Evolutionary conservation across 1,139 yeast species (phyloP).

Genomic region (Kluyveromyces sp.): DNA sequence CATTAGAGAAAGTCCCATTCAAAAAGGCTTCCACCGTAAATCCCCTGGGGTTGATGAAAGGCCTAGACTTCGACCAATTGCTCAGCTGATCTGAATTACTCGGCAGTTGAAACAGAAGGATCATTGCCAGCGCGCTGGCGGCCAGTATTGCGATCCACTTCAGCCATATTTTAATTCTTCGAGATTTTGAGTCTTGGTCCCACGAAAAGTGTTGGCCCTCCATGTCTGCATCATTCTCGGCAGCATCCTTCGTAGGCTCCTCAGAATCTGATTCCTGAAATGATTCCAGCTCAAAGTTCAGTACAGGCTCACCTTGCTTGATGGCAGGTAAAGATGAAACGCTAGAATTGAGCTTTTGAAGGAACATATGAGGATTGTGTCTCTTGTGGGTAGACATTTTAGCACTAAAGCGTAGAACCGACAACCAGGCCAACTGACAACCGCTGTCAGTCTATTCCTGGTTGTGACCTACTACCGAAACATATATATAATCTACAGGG

Average conservation of each 20-base stretch:
- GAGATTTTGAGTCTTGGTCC: neutral
- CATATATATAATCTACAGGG: too few species aligned
- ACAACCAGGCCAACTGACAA: too few species aligned
- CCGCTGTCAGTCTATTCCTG: too few species aligned
- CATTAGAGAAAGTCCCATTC: constrained; percentile 23
- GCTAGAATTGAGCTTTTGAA: constrained; percentile 18
- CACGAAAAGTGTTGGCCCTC: constrained; percentile 2
- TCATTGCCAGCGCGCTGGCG: neutral
- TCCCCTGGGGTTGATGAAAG: neutral
- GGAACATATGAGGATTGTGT: constrained; percentile 18
- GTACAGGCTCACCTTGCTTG: neutral
- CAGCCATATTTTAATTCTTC: neutral
- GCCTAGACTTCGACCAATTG: neutral
- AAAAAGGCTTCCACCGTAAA: constrained; percentile 25
- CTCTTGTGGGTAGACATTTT: constrained; percentile 14
- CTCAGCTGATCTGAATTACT: neutral
- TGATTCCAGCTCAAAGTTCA: constrained; percentile 10
- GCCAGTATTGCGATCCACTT: neutral
- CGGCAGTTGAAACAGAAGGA: neutral
- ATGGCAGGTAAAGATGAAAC: constrained; percentile 7
- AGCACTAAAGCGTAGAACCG: neutral
- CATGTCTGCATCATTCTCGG: neutral
- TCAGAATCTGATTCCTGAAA: constrained; percentile 7
- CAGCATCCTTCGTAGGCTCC: neutral
- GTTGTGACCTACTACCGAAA: too few species aligned